Evolutionary conservation across 1,139 yeast species (phyloP), one percentile per base, ranked within the genome.

Genomic region (Wickerhamomyces sp.): DNA sequence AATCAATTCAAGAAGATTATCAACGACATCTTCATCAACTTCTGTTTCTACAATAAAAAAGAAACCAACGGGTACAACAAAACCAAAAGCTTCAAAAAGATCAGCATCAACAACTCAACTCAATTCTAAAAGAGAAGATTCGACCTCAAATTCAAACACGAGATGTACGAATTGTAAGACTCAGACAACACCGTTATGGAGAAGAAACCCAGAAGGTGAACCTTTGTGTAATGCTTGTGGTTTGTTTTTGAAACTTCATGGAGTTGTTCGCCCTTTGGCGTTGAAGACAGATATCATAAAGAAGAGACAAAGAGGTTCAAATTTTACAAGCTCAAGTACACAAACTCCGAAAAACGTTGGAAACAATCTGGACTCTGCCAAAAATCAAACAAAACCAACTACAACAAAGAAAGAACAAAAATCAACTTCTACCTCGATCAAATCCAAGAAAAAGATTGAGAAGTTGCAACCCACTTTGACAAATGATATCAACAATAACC

Each of bases 141-240:
- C 46, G 12, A 30, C 46, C 2, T 37, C 49, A 3, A 48, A 48
- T 23, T 26, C 35, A 8, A 48, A 45, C 33, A 51, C 52, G 3
- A 41, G 54, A 31, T 89, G 97, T 58, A 78, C 91, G 17, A 91
- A 91, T 61, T 89, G 98, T 60, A 80, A 82, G 51, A 89, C 98
- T 1, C 85, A 77, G 51, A 89, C 94, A 6, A 89, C 98, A 1
- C 97, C 98, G 2, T 66, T 91, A 28, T 89, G 97, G 97, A 72
- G 98, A 54, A 70, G 96, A 39, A 91, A 87, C 54, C 91, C 91
- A 18, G 84, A 84, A 18, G 96, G 96, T 8, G 87, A 86, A 51
- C 95, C 95, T 2, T 66, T 89, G 41, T 89, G 97, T 57, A 91
- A 89, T 59, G 97, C 97, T 1, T 89, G 97, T 63, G 97, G 97